A percentile compares a stretch with the other conserved stretches of the same genome.
Conservation (phyloP, 2,329 filamentous ascomycete species). For the Pezicula radicicola region DNA sequence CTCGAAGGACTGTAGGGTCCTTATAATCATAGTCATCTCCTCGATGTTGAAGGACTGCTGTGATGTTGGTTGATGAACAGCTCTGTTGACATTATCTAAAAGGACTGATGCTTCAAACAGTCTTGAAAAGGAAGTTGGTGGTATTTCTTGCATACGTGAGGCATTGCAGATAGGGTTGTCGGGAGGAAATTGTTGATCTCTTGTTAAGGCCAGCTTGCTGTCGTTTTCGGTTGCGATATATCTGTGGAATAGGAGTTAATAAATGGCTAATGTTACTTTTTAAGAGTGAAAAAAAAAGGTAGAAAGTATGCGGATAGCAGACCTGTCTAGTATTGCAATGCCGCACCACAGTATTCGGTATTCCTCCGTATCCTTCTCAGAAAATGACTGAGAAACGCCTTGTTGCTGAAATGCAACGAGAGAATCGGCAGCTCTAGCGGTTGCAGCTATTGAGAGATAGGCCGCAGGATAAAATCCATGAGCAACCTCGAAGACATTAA, state of each 20-base stretch:
- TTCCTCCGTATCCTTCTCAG: no score
- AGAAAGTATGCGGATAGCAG: background rate
- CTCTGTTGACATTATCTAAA: conserved; percentile 1
- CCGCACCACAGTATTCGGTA: background rate
- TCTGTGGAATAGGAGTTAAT: background rate
- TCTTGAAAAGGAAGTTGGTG: conserved; percentile 1
- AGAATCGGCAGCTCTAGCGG: no score
- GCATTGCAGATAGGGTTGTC: background rate
- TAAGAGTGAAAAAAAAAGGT: background rate
- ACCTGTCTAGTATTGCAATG: conserved; percentile 5
- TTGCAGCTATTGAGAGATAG: no score
- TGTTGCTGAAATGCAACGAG: no score
- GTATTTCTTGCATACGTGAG: background rate
- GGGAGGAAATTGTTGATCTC: background rate
- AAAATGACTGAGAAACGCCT: no score
- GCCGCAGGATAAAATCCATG: no score
- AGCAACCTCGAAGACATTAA: no score
- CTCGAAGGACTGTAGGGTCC: conserved; percentile 1
- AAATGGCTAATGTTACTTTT: background rate
- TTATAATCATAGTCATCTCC: conserved; percentile 3
- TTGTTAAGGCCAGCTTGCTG: background rate
- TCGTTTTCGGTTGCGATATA: conserved; percentile 1
- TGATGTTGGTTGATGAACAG: conserved; percentile 1
- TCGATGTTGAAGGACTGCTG: conserved; percentile 3
- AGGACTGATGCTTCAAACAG: conserved; percentile 3